Conservation (phyloP, 768 basidiomycete genomes). For the Leccinellum rugosiceps region DNA sequence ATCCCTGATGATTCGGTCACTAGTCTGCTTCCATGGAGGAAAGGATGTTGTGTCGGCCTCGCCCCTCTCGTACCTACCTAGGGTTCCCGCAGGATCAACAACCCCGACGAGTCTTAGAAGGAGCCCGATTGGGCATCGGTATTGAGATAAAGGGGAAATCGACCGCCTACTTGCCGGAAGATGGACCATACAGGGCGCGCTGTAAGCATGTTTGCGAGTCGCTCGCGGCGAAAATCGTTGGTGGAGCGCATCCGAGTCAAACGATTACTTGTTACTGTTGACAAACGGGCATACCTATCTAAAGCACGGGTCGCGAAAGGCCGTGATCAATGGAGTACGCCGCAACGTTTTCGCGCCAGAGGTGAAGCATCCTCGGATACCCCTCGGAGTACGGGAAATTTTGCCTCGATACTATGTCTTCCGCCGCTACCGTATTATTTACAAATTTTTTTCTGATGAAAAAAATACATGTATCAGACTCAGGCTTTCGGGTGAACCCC, state of each 20-base stretch:
- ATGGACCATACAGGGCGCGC: constrained; percentile 13
- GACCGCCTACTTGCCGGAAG: neutral
- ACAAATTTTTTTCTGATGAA: constrained; percentile 11
- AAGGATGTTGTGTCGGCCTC: neutral
- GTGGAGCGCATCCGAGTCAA: constrained; percentile 3
- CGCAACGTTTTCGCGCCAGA: neutral
- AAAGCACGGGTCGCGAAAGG: neutral
- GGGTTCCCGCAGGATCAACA: neutral
- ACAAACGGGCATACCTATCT: constrained; percentile 7
- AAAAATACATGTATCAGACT: neutral
- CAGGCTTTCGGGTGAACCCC: neutral
- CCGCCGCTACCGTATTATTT: constrained; percentile 6
- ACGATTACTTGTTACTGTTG: constrained; percentile 9
- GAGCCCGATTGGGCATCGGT: constrained; percentile 1
- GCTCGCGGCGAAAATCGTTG: constrained; percentile 3
- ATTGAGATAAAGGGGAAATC: neutral
- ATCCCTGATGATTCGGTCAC: neutral
- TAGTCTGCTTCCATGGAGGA: constrained; percentile 8
- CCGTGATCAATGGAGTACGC: neutral
- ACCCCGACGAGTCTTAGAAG: neutral
- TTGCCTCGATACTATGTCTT: neutral
- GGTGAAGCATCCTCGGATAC: neutral
- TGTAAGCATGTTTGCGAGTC: constrained; percentile 1
- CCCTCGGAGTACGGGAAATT: neutral
- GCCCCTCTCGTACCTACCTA: constrained; percentile 11